Evolutionary conservation across 2,329 filamentous ascomycete genomes (phyloP), one percentile per base, ranked within the genome.

Genomic region (Fusarium sterilihyphosum): DNA sequence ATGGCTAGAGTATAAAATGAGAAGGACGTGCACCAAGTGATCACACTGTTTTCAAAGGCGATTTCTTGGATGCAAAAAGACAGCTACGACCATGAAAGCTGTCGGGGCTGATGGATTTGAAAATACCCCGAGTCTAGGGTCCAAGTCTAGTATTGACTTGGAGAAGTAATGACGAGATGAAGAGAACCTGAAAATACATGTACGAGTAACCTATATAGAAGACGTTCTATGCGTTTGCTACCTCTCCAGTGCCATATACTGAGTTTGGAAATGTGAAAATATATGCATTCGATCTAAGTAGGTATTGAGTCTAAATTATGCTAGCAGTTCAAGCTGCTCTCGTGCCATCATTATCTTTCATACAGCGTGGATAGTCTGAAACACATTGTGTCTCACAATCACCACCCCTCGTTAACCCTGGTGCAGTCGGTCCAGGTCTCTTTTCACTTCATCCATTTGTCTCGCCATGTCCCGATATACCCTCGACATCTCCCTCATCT

Each of bases 401-500:
- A 31, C 24, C 11, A 24, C 47, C 73, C 37, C 73, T 53, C 52
- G 35, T 78, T 50, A 79, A 47, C 70, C 64, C 31, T 78, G 57
- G 24, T 80, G 74, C 41, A 86, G 69, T 56, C 83, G 78, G 16
- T 81, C 80, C 56, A 90, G 70, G 69, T 90, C 88, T 7, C 78
- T 81, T 66, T 82, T 83, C 0, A 88, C 85, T 52, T 90, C 88
- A 16, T 85, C 81, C 63, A 90, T 79, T 76, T 88, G 83, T 67
- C 81, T 80, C 35, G 81, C 83, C 84, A 90, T 86, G 64, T 89
- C 86, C 6, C 82, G 78, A 77, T 87, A 88, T 13, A 86, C 84
- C 61, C 84, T 82, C 7, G 86, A 88, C 84, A 90, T 86, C 77
- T 90, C 88, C 62, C 85, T 83, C 85, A 90, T 85, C 31, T 81